phyloP scores from a whole-genome alignment of 1,284 basidiomycete genomes.

The Ceratobasidium sp. region DNA sequence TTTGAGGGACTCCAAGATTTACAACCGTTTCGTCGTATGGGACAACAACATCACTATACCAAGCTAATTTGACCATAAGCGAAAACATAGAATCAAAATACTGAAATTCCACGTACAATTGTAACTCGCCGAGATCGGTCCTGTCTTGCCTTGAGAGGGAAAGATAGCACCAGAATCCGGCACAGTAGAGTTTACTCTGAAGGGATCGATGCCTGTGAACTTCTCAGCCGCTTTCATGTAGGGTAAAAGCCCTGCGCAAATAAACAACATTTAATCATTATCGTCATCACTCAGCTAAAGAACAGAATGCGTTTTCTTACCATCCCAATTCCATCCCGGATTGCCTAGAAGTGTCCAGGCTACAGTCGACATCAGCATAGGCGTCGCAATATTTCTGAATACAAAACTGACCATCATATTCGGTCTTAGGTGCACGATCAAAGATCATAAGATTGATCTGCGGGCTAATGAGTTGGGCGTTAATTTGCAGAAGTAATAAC shows the following conservation, averaged over 20 bases:
- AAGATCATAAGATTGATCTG: conserved; percentile 38
- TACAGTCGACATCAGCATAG: conserved; percentile 42
- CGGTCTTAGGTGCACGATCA: conserved; percentile 23
- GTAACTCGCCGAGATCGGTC: conserved; percentile 52
- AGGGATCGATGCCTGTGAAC: conserved; percentile 49
- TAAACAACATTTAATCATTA: neutral
- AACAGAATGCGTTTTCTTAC: neutral
- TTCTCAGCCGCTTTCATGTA: conserved; percentile 56
- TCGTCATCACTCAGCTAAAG: neutral
- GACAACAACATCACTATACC: conserved; percentile 43
- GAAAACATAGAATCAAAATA: conserved; percentile 34
- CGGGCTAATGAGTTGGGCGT: neutral
- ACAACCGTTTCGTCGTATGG: conserved; percentile 40
- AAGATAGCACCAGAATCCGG: conserved; percentile 47
- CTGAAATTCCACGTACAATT: conserved; percentile 48
- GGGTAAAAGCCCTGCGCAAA: conserved; percentile 48
- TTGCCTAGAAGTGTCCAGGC: conserved; percentile 41
- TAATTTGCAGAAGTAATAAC: neutral
- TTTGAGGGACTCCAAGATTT: conserved; percentile 33
- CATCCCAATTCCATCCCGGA: conserved; percentile 53
- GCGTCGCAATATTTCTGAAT: conserved; percentile 48
- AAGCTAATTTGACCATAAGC: conserved; percentile 40
- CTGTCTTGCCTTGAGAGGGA: conserved; percentile 50
- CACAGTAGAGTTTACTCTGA: conserved; percentile 47
- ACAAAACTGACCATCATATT: conserved; percentile 24